phyloP scores from a whole-genome alignment of 352 stramenopile species.

The Phytophthora litchii region DNA sequence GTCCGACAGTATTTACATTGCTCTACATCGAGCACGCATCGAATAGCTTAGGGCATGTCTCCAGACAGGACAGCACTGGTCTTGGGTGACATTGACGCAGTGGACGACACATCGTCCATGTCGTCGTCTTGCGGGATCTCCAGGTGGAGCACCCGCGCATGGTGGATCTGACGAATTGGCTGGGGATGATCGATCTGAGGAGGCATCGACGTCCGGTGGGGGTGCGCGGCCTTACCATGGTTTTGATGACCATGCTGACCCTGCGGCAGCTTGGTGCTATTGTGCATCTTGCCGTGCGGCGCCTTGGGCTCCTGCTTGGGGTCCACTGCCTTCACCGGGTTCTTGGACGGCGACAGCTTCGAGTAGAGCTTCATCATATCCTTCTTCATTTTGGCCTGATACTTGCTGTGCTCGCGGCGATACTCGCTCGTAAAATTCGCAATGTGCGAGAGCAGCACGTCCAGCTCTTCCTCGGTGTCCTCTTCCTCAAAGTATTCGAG shows the following conservation, averaged over 20 bases:
- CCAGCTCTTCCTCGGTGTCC: constrained; percentile 76
- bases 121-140: constrained; percentile 35
- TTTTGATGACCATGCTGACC: constrained; percentile 17
- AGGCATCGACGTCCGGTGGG: constrained; percentile 29
- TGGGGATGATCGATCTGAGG: constrained; percentile 38
- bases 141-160: constrained; percentile 33
- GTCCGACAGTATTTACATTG: constrained; percentile 31
- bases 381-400: constrained; percentile 55
- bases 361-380: constrained; percentile 41
- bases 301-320: constrained; percentile 32
- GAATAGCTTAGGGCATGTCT: constrained; percentile 13
- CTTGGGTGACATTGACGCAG: constrained; percentile 36
- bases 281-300: constrained; percentile 24
- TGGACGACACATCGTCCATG: constrained; percentile 34
- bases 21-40: constrained; percentile 1
- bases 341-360: constrained; percentile 38
- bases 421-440: constrained; percentile 81
- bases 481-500: constrained; percentile 88
- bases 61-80: constrained; percentile 35
- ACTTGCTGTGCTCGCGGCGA: constrained; percentile 73
- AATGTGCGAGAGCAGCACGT: constrained; percentile 76
- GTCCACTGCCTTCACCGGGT: constrained; percentile 31
- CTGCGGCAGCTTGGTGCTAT: constrained; percentile 25
- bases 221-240: constrained; percentile 24
- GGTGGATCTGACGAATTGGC: constrained; percentile 33